Percentiles rank a stretch among this genome's conserved stretches.
These are phyloP conservation scores for Thalassiosira exigua DNA, from an alignment of 352 stramenopile genomes.

Conservation along the genomic window DNA sequence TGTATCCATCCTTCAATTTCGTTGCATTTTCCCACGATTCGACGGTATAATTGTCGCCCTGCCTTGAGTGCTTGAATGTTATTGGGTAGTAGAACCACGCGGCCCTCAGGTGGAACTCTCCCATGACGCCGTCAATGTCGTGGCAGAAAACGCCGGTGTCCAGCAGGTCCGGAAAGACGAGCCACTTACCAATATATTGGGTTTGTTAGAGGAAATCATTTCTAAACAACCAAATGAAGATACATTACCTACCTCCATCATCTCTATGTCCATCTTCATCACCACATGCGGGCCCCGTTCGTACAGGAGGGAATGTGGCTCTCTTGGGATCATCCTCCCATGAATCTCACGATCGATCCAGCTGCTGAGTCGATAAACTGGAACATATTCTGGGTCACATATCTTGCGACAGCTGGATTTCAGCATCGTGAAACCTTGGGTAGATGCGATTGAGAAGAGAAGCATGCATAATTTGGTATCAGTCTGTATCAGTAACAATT, in stretches of 20 bases:
- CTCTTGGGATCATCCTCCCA: constrained; percentile 25
- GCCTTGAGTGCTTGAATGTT: not conserved
- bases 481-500: too few species aligned
- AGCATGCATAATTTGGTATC: too few species aligned
- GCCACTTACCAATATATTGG: too few species aligned
- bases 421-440: constrained; percentile 28
- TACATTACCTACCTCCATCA: too few species aligned
- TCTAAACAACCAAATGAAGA: too few species aligned
- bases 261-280: constrained; percentile 54
- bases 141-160: constrained; percentile 15
- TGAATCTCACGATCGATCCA: constrained; percentile 49
- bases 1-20: not conserved
- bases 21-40: not conserved
- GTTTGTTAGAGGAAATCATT: too few species aligned
- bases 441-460: too few species aligned
- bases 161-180: constrained; percentile 28
- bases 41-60: not conserved
- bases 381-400: constrained; percentile 12
- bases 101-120: constrained; percentile 16
- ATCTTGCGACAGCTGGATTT: constrained; percentile 6
- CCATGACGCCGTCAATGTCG: constrained; percentile 18
- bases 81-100: not conserved
- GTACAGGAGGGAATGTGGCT: not conserved
- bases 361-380: constrained; percentile 26
- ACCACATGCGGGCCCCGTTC: constrained; percentile 2